phyloP scores from a whole-genome alignment of 371 early-diverging fungal genomes.

The Saksenaea vasiformis region DNA sequence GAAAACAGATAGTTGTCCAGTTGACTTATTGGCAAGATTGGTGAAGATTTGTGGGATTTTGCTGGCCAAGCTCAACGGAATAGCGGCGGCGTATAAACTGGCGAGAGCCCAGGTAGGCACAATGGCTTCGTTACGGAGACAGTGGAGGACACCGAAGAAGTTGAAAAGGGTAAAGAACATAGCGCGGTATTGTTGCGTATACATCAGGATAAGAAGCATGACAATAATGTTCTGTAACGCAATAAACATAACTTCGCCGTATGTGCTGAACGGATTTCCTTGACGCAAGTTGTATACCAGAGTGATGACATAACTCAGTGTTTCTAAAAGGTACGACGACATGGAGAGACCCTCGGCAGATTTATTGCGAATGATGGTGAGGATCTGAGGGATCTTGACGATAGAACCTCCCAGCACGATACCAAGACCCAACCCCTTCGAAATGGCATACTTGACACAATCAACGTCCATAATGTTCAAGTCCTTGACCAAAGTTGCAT shows the following conservation, averaged over 20 bases:
- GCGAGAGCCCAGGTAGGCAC: slow-evolving; percentile 55
- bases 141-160: slow-evolving; percentile 35
- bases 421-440: slow-evolving; percentile 88
- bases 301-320: slow-evolving; percentile 72
- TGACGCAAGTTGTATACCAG: slow-evolving; percentile 83
- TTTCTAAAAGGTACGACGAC: slow-evolving; percentile 78
- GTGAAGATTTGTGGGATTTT: slow-evolving; percentile 88
- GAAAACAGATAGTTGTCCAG: slow-evolving; percentile 91
- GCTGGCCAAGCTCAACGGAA: slow-evolving; percentile 77
- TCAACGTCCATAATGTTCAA: slow-evolving; percentile 59
- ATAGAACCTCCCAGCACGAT: slow-evolving; percentile 86
- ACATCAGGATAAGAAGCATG: slow-evolving; percentile 69
- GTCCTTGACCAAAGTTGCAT: slow-evolving; percentile 62
- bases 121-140: slow-evolving; percentile 29
- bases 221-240: slow-evolving; percentile 80
- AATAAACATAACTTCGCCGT: slow-evolving; percentile 84
- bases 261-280: slow-evolving; percentile 87
- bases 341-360: slow-evolving; percentile 83
- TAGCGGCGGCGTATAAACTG: slow-evolving; percentile 74
- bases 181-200: slow-evolving; percentile 38
- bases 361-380: slow-evolving; percentile 73
- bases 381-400: slow-evolving; percentile 93
- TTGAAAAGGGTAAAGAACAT: slow-evolving; percentile 38
- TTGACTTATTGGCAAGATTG: slow-evolving; percentile 74
- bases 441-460: slow-evolving; percentile 81